phyloP scores from a whole-genome alignment of 495 filamentous ascomycete species.

The Hyaloscypha bicolor region DNA sequence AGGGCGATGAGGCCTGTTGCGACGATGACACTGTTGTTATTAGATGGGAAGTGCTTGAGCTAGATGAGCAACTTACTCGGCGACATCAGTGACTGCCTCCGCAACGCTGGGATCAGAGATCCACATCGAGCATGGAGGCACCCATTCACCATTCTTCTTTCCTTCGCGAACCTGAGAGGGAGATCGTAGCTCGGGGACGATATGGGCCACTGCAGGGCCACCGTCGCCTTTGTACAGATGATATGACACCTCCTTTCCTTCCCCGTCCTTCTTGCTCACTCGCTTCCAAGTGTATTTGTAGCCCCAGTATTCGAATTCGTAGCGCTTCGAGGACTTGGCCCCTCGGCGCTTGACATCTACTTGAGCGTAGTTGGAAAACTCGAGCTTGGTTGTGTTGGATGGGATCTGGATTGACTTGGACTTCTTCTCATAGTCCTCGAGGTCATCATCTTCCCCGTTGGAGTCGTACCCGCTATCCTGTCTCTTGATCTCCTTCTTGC shows the following conservation, averaged over 20 bases:
- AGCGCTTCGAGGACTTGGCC: constrained; percentile 53
- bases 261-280: constrained; percentile 58
- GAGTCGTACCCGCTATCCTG: constrained; percentile 65
- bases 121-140: constrained; percentile 88
- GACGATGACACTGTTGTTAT: constrained; percentile 71
- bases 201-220: constrained; percentile 70
- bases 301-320: constrained; percentile 37
- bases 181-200: constrained; percentile 79
- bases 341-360: constrained; percentile 79
- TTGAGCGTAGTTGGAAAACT: constrained; percentile 97
- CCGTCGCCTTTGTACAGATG: constrained; percentile 71
- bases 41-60: constrained; percentile 10
- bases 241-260: constrained; percentile 66
- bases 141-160: constrained; percentile 80
- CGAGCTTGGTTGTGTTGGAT: constrained; percentile 80
- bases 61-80: constrained; percentile 73
- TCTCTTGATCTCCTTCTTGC: constrained; percentile 36
- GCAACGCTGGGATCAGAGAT: constrained; percentile 74
- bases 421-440: constrained; percentile 37
- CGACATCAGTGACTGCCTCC: constrained; percentile 72
- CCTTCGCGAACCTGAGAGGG: constrained; percentile 72
- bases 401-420: constrained; percentile 35
- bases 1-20: constrained; percentile 88
- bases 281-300: constrained; percentile 79
- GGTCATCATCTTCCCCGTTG: constrained; percentile 48